These are phyloP conservation scores for Phytophthora brassicae DNA, from an alignment of 352 stramenopile species.

Conservation along the genomic window DNA sequence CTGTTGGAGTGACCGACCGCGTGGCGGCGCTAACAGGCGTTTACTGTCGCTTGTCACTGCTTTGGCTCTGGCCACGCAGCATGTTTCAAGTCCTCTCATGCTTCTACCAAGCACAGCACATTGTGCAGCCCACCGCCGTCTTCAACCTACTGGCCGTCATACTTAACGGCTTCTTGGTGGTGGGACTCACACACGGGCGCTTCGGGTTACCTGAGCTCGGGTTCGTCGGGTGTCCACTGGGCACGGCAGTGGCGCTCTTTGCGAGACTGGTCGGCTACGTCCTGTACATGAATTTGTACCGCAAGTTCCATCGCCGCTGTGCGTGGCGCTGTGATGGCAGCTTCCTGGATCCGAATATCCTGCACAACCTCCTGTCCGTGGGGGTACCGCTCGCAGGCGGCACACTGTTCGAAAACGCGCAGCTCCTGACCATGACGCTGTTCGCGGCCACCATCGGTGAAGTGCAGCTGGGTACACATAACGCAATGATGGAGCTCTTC, in stretches of 20 bases:
- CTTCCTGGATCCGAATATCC: constrained; percentile 43
- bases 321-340: constrained; percentile 56
- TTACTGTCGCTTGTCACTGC: constrained; percentile 69
- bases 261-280: constrained; percentile 55
- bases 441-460: constrained; percentile 73
- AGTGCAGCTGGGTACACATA: constrained; percentile 75
- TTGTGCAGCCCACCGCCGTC: constrained; percentile 66
- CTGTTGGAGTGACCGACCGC: constrained; percentile 40
- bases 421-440: constrained; percentile 78
- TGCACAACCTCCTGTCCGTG: constrained; percentile 53
- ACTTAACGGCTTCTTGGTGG: constrained; percentile 66
- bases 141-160: constrained; percentile 62
- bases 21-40: constrained; percentile 49
- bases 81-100: constrained; percentile 77
- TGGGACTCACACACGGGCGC: constrained; percentile 63
- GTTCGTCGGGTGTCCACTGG: constrained; percentile 79
- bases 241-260: constrained; percentile 57
- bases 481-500: constrained; percentile 87
- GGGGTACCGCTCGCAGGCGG: constrained; percentile 57
- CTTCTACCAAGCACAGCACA: constrained; percentile 85
- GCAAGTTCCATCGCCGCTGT: constrained; percentile 50
- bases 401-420: constrained; percentile 78
- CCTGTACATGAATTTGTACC: constrained; percentile 72
- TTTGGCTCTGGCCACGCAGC: constrained; percentile 78
- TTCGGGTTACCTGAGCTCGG: constrained; percentile 61